A percentile compares a stretch with the other conserved stretches of the same genome.
Conservation (phyloP, 768 basidiomycete genomes). For the Tubosaeta sp. region DNA sequence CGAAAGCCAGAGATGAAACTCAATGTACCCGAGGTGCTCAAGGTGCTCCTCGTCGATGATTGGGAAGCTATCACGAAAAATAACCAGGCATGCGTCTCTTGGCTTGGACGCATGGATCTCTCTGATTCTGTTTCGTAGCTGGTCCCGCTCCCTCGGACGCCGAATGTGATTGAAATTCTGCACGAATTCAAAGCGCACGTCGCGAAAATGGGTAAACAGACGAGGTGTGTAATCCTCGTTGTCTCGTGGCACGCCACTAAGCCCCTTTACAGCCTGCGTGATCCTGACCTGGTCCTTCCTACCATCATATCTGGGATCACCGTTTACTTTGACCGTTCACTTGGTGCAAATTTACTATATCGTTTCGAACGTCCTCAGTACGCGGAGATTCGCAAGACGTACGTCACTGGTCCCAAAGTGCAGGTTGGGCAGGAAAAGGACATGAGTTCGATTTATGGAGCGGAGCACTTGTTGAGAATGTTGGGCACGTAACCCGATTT, state of each 20-base stretch:
- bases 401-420: slow-evolving; percentile 70
- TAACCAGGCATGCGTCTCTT: slow-evolving; percentile 56
- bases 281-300: slow-evolving; percentile 64
- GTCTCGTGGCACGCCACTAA: background rate
- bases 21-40: slow-evolving; percentile 84
- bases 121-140: slow-evolving; percentile 47
- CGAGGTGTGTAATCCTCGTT: slow-evolving; percentile 36
- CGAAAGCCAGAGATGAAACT: slow-evolving; percentile 89
- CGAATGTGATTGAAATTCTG: slow-evolving; percentile 73
- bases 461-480: slow-evolving; percentile 89
- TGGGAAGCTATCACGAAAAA: slow-evolving; percentile 98
- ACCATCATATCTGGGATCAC: slow-evolving; percentile 83
- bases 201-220: slow-evolving; percentile 41
- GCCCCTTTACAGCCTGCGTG: slow-evolving; percentile 48
- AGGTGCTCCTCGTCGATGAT: slow-evolving; percentile 88
- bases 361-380: slow-evolving; percentile 96
- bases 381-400: slow-evolving; percentile 67
- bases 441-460: slow-evolving; percentile 90
- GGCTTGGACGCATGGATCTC: background rate
- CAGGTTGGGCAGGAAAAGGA: slow-evolving; percentile 67
- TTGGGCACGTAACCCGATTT: slow-evolving; percentile 57
- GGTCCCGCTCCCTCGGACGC: slow-evolving; percentile 75
- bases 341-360: slow-evolving; percentile 87
- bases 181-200: slow-evolving; percentile 73
- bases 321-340: slow-evolving; percentile 90